Base-by-base conservation (phyloP, 169 alveolate species). In the Cyclospora cayetanensis region DNA sequence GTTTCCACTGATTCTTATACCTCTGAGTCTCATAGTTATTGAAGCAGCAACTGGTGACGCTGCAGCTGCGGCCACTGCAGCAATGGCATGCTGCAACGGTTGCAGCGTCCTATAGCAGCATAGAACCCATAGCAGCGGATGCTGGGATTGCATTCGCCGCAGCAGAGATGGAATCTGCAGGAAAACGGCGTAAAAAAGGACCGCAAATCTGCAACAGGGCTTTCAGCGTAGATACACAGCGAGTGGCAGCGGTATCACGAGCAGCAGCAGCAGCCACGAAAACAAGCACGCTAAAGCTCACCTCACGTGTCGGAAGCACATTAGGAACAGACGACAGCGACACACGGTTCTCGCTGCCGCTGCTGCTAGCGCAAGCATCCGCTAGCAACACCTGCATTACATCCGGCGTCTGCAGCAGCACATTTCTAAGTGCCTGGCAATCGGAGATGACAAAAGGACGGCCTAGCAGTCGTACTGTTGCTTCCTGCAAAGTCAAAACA, bases 81-180 rank as follows among this genome's bases (percentile, higher is more conserved):
- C 83, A 4, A 39, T 11, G 42, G 83, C 83, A 34, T 70, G 83
- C 83, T 70, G 83, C 83, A 35, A 22, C 53, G 42, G 83, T 53
- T 70, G 83, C 53, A 70, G 83, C 53, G 83, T 35, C 20, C 31
- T 70, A 53, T 70, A 29, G 34, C 53, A 15, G 5, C 83, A 70
- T 27, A 70, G 46, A 20, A 35, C 29, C 50, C 46, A 39, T 5
- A n/a, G 18, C 83, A 70, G 52, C 83, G 46, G 83, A 22, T 34
- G 83, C 52, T 1, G 53, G 37, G 31, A 70, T 31, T 11, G 18
- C 83, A 70, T 22, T 15, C 42, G 83, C 53, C 42, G 83, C 22
- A 70, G 83, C 83, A 70, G 9, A 50, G 46, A 22, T 9, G 42
- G 83, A 50, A 34, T 15, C 83, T 70, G 83, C 83, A 11, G 5